These are phyloP conservation scores for Vanilla planifolia DNA, from an alignment of 106 monocot species.

Conservation along the genomic window DNA sequence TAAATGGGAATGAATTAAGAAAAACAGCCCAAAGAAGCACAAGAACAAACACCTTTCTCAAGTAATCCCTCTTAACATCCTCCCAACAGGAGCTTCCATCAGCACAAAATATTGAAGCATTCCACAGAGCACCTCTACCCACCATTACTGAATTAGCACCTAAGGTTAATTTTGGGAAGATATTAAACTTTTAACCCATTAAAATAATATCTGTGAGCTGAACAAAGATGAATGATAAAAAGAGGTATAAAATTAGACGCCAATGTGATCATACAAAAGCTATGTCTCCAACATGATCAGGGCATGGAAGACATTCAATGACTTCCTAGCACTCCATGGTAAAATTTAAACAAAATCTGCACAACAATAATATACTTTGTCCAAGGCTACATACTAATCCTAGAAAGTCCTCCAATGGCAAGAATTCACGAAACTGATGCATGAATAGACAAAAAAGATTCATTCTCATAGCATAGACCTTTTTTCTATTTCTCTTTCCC, in stretches of 20 bases:
- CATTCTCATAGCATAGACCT: no score
- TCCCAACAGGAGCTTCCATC: conserved; percentile 70
- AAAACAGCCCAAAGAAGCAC: not conserved
- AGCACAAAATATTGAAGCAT: conserved; percentile 81
- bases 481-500: no score
- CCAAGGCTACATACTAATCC: no score
- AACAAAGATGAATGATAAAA: no score
- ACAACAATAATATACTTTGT: no score
- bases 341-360: no score
- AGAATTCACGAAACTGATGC: no score
- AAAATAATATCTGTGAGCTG: not conserved
- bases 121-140: conserved; percentile 97
- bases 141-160: conserved; percentile 94
- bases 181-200: not conserved
- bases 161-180: conserved; percentile 13
- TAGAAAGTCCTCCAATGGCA: no score
- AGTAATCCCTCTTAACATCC: conserved; percentile 83
- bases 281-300: no score
- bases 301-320: no score
- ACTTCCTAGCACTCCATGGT: no score
- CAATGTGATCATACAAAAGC: not conserved
- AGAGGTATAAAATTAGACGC: not conserved
- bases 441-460: no score
- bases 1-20: not conserved
- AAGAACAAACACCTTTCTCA: conserved; percentile 62